Conservation (phyloP, 2,329 filamentous ascomycete species). For the Trichophyton mentagrophytes region DNA sequence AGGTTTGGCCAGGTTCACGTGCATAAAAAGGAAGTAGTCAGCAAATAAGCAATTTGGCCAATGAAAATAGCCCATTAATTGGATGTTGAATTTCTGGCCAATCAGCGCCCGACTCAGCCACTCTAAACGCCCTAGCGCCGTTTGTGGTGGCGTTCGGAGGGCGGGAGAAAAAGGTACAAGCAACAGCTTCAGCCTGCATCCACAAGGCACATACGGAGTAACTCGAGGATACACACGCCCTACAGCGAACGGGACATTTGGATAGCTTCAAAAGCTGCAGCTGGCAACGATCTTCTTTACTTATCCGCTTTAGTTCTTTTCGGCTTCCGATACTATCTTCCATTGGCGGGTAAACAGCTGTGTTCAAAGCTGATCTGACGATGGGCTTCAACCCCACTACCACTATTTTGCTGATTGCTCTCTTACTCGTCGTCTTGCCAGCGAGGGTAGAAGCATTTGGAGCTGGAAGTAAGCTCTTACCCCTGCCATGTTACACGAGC, state of each 20-base stretch:
- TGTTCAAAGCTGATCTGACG: background rate
- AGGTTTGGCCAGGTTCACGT: too few species aligned
- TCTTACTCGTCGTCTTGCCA: constrained; percentile 9
- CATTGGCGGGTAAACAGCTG: background rate
- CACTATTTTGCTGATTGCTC: background rate
- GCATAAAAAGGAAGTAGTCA: background rate
- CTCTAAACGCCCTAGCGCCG: background rate
- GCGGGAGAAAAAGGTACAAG: background rate
- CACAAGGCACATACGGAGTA: too few species aligned
- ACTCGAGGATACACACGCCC: too few species aligned
- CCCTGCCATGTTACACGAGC: background rate
- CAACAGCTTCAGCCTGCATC: too few species aligned
- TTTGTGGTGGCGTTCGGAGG: background rate
- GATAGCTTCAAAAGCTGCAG: too few species aligned
- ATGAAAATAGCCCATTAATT: background rate
- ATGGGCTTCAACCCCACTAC: background rate
- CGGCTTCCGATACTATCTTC: background rate
- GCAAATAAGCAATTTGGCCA: background rate
- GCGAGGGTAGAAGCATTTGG: constrained; percentile 9
- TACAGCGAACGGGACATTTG: too few species aligned
- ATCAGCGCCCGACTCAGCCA: background rate
- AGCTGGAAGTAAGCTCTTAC: constrained; percentile 11
- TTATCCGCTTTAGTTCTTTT: background rate
- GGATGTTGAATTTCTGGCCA: background rate
- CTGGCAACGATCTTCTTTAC: too few species aligned